These are phyloP conservation scores for Kalmusia sp. DNA, from an alignment of 2,329 filamentous ascomycete species.

Conservation along the genomic window DNA sequence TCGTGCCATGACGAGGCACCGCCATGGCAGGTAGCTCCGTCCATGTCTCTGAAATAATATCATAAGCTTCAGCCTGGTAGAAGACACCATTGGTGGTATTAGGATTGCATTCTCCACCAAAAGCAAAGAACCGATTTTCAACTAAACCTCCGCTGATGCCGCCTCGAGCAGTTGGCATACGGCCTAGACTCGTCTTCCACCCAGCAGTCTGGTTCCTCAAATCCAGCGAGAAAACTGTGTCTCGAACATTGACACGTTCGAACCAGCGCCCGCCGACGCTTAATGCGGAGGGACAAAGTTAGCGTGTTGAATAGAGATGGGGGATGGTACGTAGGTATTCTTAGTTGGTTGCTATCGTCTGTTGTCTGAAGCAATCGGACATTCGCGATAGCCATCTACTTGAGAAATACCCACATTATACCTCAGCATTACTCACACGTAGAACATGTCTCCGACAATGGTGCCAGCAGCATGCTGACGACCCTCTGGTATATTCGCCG, in stretches of 20 bases:
- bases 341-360: too few species aligned
- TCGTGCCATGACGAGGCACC: conserved; percentile 14
- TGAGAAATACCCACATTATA: too few species aligned
- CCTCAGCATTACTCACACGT: too few species aligned
- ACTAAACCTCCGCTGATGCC: conserved; percentile 2
- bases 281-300: too few species aligned
- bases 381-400: too few species aligned
- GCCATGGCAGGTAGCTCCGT: conserved; percentile 4
- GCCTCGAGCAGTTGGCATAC: conserved; percentile 16
- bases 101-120: conserved; percentile 16
- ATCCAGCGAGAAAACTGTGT: conserved; percentile 12
- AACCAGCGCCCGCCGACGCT: neutral
- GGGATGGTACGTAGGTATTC: too few species aligned
- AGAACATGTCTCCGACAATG: conserved; percentile 8
- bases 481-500: conserved; percentile 10
- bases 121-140: conserved; percentile 11
- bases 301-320: too few species aligned
- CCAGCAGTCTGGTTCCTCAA: conserved; percentile 2
- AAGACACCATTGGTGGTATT: conserved; percentile 13
- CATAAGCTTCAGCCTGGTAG: conserved; percentile 10
- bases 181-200: neutral
- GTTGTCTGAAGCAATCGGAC: too few species aligned
- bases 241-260: conserved; percentile 3
- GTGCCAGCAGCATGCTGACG: conserved; percentile 15
- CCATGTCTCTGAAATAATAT: conserved; percentile 8